Percentiles rank a stretch among this genome's conserved stretches.
phyloP scores from a whole-genome alignment of 805 yeast species.

The Maudiozyma barnettii region DNA sequence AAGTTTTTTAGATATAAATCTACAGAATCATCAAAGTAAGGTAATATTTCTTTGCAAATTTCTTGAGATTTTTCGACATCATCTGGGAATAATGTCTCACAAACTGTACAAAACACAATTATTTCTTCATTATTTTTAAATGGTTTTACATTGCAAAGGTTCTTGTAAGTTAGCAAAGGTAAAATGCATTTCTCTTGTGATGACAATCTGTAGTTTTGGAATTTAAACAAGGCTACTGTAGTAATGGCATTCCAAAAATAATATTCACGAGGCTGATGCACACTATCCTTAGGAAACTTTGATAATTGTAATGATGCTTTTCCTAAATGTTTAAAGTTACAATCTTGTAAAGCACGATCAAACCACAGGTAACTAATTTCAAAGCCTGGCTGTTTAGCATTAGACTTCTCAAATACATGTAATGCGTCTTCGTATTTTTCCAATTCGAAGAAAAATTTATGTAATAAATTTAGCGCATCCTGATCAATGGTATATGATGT shows the following conservation, averaged over 20 bases:
- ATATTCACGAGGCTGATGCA: conserved; percentile 25
- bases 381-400: conserved; percentile 45
- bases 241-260: conserved; percentile 50
- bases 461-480: conserved; percentile 40
- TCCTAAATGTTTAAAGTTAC: conserved; percentile 44
- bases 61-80: conserved; percentile 29
- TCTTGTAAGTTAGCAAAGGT: conserved; percentile 51
- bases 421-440: conserved; percentile 34
- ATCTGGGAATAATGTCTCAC: conserved; percentile 27
- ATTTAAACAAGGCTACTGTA: conserved; percentile 34
- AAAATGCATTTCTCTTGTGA: conserved; percentile 42
- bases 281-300: conserved; percentile 16
- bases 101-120: conserved; percentile 46
- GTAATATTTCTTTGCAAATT: conserved; percentile 30
- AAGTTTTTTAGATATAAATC: conserved; percentile 59
- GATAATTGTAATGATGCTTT: conserved; percentile 38
- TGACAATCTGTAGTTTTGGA: conserved; percentile 28
- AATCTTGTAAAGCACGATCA: conserved; percentile 37
- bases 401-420: conserved; percentile 47
- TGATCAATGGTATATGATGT: conserved; percentile 36
- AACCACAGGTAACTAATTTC: conserved; percentile 49
- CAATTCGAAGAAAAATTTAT: conserved; percentile 35
- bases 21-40: conserved; percentile 23
- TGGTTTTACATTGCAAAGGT: conserved; percentile 46
- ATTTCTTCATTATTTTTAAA: conserved; percentile 53